Evolutionary conservation across 1,139 yeast species (phyloP).

Genomic region (Barnettozyma hawaiiensis): DNA sequence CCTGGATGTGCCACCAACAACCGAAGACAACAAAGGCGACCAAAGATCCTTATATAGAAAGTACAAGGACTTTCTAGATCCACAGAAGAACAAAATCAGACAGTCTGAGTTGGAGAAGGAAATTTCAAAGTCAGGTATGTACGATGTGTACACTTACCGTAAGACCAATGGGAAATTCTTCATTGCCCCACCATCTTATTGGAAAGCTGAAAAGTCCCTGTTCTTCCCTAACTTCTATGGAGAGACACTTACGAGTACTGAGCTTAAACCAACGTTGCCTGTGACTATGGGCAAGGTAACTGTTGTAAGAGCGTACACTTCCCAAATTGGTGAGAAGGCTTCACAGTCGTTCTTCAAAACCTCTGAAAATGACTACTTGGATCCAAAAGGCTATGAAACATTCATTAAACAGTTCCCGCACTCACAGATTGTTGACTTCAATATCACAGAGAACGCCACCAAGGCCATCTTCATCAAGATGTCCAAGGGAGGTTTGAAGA

Average conservation of each 20-base stretch:
- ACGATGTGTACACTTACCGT: slow-evolving; percentile 72
- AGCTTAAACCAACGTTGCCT: slow-evolving; percentile 23
- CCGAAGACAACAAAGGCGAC: slow-evolving; percentile 34
- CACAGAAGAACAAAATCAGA: slow-evolving; percentile 45
- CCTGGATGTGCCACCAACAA: slow-evolving; percentile 32
- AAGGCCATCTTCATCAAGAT: slow-evolving; percentile 60
- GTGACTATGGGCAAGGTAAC: slow-evolving; percentile 49
- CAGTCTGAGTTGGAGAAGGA: slow-evolving; percentile 67
- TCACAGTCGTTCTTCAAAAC: slow-evolving; percentile 53
- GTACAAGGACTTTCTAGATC: slow-evolving; percentile 41
- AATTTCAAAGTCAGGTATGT: slow-evolving; percentile 80
- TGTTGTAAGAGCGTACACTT: slow-evolving; percentile 59
- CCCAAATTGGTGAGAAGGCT: slow-evolving; percentile 69
- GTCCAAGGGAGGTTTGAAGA: slow-evolving; percentile 41
- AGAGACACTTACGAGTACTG: slow-evolving; percentile 41
- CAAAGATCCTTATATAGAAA: slow-evolving; percentile 32
- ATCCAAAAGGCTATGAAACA: slow-evolving; percentile 18
- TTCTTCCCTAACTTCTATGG: slow-evolving; percentile 84
- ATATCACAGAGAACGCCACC: slow-evolving; percentile 63
- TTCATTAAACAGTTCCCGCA: slow-evolving; percentile 40
- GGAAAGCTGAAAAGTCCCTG: slow-evolving; percentile 66
- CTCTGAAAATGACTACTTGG: slow-evolving; percentile 32
- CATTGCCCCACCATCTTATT: slow-evolving; percentile 70
- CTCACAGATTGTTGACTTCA: slow-evolving; percentile 68
- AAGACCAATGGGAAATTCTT: slow-evolving; percentile 84